Evolutionary conservation across 2,329 filamentous ascomycete genomes (phyloP).

Genomic region (Cyphellophora attinorum): DNA sequence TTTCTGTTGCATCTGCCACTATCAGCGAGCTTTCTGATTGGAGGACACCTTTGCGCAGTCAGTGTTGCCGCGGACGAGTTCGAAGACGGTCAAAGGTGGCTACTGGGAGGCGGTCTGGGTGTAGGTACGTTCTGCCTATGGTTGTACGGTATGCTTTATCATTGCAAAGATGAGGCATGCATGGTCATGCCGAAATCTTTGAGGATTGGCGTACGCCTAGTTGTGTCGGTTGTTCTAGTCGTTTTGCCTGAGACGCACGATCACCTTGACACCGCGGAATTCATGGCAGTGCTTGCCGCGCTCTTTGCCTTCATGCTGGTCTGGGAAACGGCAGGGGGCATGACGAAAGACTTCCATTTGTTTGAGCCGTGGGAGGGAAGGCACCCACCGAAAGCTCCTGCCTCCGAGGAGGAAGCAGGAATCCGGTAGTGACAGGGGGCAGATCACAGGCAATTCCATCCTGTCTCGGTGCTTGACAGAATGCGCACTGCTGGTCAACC

Average conservation of each 20-base stretch:
- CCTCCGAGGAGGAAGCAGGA: not conserved
- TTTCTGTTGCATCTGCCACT: constrained; percentile 37
- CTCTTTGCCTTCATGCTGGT: constrained; percentile 33
- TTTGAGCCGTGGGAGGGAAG: constrained; percentile 3
- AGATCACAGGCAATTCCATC: too few species aligned
- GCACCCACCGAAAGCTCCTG: constrained; percentile 4
- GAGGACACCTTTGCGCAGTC: constrained; percentile 36
- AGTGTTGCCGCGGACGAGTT: constrained; percentile 31
- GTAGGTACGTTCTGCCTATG: constrained; percentile 35
- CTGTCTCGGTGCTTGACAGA: too few species aligned
- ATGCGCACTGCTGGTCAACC: too few species aligned
- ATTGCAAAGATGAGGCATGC: constrained; percentile 4
- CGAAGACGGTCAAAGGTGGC: constrained; percentile 36
- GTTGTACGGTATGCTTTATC: constrained; percentile 7
- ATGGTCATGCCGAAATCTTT: constrained; percentile 3
- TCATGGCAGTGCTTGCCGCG: constrained; percentile 34
- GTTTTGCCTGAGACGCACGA: constrained; percentile 4
- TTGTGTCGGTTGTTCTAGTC: constrained; percentile 3
- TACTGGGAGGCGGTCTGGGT: constrained; percentile 37
- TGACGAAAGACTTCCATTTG: constrained; percentile 1
- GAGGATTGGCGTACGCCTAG: constrained; percentile 2
- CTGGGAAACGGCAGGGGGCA: constrained; percentile 32
- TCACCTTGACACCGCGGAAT: constrained; percentile 23
- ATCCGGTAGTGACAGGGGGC: not conserved
- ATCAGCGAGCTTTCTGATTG: constrained; percentile 37